phyloP scores from a whole-genome alignment of 257 asterid species.

The Solanum paucissectum region DNA sequence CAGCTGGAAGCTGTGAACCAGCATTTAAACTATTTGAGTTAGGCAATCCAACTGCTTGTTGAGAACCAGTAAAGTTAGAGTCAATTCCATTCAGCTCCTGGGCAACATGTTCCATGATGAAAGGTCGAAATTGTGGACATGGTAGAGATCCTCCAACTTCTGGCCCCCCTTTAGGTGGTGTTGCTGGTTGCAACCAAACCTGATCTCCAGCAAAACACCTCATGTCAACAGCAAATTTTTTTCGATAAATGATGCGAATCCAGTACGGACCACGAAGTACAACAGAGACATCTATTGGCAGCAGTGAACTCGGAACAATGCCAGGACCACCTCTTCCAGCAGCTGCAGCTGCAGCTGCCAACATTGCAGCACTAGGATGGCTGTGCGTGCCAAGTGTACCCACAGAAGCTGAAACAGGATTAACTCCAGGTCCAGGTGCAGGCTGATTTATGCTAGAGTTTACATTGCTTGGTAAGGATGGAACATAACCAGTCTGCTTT shows the following conservation, averaged over 20 bases:
- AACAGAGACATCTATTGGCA: conserved; percentile 98
- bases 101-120: conserved; percentile 98
- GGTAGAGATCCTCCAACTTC: conserved; percentile 93
- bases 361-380: conserved; percentile 44
- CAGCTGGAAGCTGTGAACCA: conserved; percentile 44
- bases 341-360: conserved; percentile 86
- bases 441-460: conserved; percentile 43
- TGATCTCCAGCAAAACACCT: conserved; percentile 99
- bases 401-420: conserved; percentile 35
- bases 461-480: conserved; percentile 48
- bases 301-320: conserved; percentile 94
- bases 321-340: conserved; percentile 98
- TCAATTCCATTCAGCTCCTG: conserved; percentile 96
- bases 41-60: conserved; percentile 60
- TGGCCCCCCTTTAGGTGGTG: conserved; percentile 97
- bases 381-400: conserved; percentile 50
- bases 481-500: conserved; percentile 56
- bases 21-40: conserved; percentile 47
- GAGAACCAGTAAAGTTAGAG: conserved; percentile 73
- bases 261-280: conserved; percentile 98
- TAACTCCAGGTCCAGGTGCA: conserved; percentile 48
- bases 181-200: conserved; percentile 99
- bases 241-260: conserved; percentile 92
- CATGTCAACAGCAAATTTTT: conserved; percentile 96
- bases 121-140: conserved; percentile 98